Conservation (phyloP, 129 eudicot genomes). For the Pittosporum tobira region DNA sequence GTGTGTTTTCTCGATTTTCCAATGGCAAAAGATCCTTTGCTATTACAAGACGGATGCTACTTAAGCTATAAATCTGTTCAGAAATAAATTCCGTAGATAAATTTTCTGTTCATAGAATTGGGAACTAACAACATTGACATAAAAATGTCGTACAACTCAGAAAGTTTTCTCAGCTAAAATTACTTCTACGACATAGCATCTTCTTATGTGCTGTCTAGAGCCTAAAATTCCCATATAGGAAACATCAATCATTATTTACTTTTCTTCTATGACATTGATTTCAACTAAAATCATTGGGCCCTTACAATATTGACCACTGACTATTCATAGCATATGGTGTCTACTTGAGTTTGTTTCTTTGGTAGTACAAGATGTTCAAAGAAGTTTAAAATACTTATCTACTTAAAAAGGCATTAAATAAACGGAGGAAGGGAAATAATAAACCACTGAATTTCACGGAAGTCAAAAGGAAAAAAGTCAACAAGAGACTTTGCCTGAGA, state of each 20-base stretch:
- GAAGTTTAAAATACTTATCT: not conserved
- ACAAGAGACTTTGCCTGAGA: conserved; percentile 54
- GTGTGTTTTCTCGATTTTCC: conserved; percentile 78
- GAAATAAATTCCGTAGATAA: not conserved
- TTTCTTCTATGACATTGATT: too few species aligned
- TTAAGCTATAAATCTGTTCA: conserved; percentile 69
- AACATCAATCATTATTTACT: too few species aligned
- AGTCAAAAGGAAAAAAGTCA: not conserved
- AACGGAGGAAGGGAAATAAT: too few species aligned
- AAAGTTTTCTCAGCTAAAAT: not conserved
- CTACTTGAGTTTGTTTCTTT: too few species aligned
- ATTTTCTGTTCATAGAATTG: not conserved
- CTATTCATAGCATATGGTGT: too few species aligned
- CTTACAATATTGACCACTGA: too few species aligned
- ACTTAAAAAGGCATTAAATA: not conserved
- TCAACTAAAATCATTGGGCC: too few species aligned
- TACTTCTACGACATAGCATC: not conserved
- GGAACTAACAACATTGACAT: not conserved
- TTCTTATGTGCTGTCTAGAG: too few species aligned
- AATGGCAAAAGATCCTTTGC: conserved; percentile 88
- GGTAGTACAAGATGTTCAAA: not conserved
- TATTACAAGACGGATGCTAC: conserved; percentile 65
- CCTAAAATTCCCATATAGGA: too few species aligned
- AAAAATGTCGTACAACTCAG: not conserved
- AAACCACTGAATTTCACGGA: not conserved